Evolutionary conservation across 2,329 filamentous ascomycete species (phyloP), one percentile per base, ranked within the genome.

Genomic region (Pyricularia grisea): DNA sequence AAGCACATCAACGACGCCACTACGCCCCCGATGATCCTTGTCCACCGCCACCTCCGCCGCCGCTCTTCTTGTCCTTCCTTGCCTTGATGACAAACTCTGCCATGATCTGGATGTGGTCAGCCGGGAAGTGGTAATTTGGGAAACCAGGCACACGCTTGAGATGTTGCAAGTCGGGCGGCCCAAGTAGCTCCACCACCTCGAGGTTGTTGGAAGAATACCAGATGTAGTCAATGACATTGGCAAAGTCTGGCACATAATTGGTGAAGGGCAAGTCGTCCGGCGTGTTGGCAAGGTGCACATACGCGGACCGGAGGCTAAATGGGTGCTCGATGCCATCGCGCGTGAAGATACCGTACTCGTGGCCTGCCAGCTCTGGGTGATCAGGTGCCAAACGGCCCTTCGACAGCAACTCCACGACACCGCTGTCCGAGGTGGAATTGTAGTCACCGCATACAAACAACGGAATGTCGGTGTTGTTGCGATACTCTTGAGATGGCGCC

Each of bases 241-340:
- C 87, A 80, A 97, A 99, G n/a, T 89, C 88, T 0, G 95, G 94
- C 17, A 93, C 96, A 80, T 98, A 99, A 80, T 99, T 99, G 65
- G 95, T 99, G 78, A 97, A 99, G 4, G 89, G 88, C 74, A 98
- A 82, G 77, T 97, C 92, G 70, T 93, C 91, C 7, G 90, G 89
- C 50, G 95, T 88, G 76, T 94, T 91, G 72, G 90, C 90, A 68
- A 97, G 90, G 72, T 91, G 87, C 50, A 88, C 87, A 78, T 99
- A 99, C 3, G 93, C 90, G 27, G 95, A 97, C 76, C 95, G 93
- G 73, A 99, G 84, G 75, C 90, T 94, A 83, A 98, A 99, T 0
- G 94, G 93, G 78, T 99, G 95, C 71, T 92, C 90, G 79, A 98
- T 97, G 70, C 95, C 95, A 74, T 97, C 89, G 70, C 90, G 87